Base-by-base conservation (phyloP, 176 grass and related monocot species). In the Phoenix roebelenii region DNA sequence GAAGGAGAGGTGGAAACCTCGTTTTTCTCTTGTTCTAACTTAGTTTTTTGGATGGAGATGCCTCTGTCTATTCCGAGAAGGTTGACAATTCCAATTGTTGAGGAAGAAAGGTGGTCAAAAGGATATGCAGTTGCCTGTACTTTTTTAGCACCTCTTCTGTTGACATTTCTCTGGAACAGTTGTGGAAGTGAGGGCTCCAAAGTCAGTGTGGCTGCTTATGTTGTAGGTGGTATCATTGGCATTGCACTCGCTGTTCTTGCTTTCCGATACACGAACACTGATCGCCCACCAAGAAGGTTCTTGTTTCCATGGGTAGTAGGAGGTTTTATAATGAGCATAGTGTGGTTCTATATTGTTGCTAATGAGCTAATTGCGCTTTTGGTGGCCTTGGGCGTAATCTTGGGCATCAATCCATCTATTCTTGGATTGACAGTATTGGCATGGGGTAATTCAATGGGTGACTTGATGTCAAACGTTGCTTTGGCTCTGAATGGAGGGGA, bases 391-490 rank as follows among this genome's bases (percentile, higher is more conserved):
- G 87, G 93, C 58, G 73, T 89, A 59, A 92, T 98, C 67, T 79
- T 92, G 56, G 87, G 87, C 14, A 92, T 98, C 53, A 85, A 85
- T 64, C 93, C 93, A 12, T 98, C 93, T 24, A 98, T 98, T 62
- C 93, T 98, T 59, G 93, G 93, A 6, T 66, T 92, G 52, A 98
- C 93, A 0, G 87, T 98, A 54, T 66, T 98, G 73, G 93, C 93
- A 67, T 98, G 87, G 93, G 93, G 93, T 15, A 98, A 98, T 67
- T 98, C 93, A 0, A 92, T 98, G 93, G 93, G 93, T 5, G 93
- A 98, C 73, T 77, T 98, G 7, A 83, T 98, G 81, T 98, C 93
- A 75, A 88, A 98, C 76, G 76, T 98, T 22, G 93, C 87, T 74
- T 63, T 98, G 70, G 80, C 93, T 9, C 73, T 98, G 72, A 98